Conservation (phyloP, 2,329 filamentous ascomycete genomes). For the Thermochaetoides dissita region DNA sequence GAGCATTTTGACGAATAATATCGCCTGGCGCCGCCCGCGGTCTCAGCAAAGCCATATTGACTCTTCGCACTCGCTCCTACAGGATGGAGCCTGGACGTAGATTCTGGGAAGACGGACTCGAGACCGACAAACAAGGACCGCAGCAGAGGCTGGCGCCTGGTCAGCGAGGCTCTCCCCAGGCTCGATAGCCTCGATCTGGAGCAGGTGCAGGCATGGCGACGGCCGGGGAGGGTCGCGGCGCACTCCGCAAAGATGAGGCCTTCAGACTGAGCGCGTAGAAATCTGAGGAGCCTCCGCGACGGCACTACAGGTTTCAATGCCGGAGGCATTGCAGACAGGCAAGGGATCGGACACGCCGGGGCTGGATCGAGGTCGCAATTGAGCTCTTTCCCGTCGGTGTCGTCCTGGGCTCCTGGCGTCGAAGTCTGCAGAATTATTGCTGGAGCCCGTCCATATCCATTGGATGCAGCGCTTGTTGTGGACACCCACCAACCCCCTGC, state of each 20-base stretch:
- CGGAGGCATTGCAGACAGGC: conserved; percentile 28
- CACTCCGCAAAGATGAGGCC: conserved; percentile 21
- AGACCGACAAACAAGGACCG: conserved; percentile 14
- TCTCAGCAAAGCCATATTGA: background rate
- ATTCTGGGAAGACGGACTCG: conserved; percentile 16
- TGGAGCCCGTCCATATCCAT: background rate
- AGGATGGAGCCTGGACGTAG: conserved; percentile 10
- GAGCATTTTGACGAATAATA: conserved; percentile 15
- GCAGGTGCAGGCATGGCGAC: conserved; percentile 11
- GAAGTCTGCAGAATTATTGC: conserved; percentile 3
- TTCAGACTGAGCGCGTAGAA: conserved; percentile 58
- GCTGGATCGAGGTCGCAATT: conserved; percentile 1
- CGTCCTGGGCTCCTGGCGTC: background rate
- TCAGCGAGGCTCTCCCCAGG: background rate
- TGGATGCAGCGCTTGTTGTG: conserved; percentile 1
- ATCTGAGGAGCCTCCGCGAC: conserved; percentile 50
- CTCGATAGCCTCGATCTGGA: background rate
- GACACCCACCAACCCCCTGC: conserved; percentile 1
- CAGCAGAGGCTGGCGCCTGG: conserved; percentile 6
- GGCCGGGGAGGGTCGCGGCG: conserved; percentile 1
- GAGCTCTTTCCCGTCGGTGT: background rate
- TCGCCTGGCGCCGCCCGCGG: background rate
- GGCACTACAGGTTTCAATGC: conserved; percentile 32
- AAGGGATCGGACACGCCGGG: conserved; percentile 1
- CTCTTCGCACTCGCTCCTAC: conserved; percentile 2